Conservation (phyloP, 805 yeast species). For the Ogataea trehaloabstinens region DNA sequence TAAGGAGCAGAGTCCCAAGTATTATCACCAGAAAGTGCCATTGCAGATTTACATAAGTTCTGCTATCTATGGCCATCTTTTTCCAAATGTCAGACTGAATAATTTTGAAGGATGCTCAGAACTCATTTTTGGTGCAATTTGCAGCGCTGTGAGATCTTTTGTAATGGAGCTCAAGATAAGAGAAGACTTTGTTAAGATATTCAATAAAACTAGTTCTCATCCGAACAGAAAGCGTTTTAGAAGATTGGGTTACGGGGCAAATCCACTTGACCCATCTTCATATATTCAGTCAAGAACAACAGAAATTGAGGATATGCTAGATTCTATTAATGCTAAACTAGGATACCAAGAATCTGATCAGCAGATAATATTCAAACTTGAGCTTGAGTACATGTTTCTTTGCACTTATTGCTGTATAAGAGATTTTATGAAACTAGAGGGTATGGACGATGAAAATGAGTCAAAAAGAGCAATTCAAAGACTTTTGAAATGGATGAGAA, state of each 20-base stretch:
- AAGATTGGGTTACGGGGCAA: constrained; percentile 2
- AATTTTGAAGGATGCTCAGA: constrained; percentile 4
- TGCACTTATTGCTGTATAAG: constrained; percentile 8
- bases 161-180: constrained; percentile 6
- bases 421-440: constrained; percentile 10
- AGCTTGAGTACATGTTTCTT: constrained; percentile 8
- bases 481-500: constrained; percentile 6
- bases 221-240: constrained; percentile 2
- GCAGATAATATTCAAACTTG: constrained; percentile 6
- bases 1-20: constrained; percentile 5
- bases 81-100: neutral
- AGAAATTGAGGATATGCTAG: constrained; percentile 10
- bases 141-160: constrained; percentile 5
- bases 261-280: constrained; percentile 1
- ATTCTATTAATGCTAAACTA: constrained; percentile 2
- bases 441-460: constrained; percentile 10
- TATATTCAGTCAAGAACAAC: constrained; percentile 4
- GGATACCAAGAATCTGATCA: constrained; percentile 1
- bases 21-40: constrained; percentile 5
- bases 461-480: constrained; percentile 8
- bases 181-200: constrained; percentile 4
- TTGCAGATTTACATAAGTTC: constrained; percentile 8
- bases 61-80: constrained; percentile 2
- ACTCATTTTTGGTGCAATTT: constrained; percentile 3
- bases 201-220: neutral